These are phyloP conservation scores for Linum tenue DNA, from an alignment of 345 rosid species.

Conservation along the genomic window DNA sequence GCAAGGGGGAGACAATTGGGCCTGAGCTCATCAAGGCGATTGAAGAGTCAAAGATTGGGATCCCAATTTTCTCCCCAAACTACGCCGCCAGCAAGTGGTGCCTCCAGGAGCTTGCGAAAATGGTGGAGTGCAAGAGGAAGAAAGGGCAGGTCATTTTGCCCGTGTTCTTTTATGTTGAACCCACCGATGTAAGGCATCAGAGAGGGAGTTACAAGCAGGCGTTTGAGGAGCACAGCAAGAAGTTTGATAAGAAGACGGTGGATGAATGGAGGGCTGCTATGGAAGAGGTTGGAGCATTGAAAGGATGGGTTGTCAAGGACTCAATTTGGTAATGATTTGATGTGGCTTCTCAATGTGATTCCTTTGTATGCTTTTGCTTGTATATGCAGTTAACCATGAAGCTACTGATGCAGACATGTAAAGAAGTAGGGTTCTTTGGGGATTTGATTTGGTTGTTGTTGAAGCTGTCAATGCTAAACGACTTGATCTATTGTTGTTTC, in stretches of 20 bases:
- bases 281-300: background rate
- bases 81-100: constrained; percentile 1
- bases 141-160: background rate
- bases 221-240: background rate
- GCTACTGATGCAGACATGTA: too few relatives aligned
- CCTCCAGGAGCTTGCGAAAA: background rate
- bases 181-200: background rate
- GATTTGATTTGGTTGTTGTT: background rate
- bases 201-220: background rate
- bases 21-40: background rate
- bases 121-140: background rate
- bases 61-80: background rate
- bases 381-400: too few relatives aligned
- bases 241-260: background rate
- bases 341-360: too few relatives aligned
- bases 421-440: background rate
- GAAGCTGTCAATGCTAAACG: background rate
- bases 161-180: constrained; percentile 1
- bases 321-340: background rate
- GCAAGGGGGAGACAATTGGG: background rate
- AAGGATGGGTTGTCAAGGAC: background rate
- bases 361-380: too few relatives aligned
- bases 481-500: background rate
- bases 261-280: background rate
- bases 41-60: background rate